Evolutionary conservation across 108 stramenopile genomes (phyloP).

Genomic region (Epipyxis sp.): DNA sequence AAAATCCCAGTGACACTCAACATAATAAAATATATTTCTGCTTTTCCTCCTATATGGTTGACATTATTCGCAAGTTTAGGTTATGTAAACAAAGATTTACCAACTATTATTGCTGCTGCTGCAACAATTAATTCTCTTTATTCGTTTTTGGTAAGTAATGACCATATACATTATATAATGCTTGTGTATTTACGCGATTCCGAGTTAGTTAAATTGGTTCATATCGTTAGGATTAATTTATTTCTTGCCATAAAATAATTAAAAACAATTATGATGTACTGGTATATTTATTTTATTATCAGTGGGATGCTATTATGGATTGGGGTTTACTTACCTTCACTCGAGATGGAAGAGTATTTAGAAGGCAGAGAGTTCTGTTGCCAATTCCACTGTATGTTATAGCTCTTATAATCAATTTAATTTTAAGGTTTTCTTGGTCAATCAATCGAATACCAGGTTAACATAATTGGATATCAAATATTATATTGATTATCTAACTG

Average conservation of each 20-base stretch:
- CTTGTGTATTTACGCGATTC: no score
- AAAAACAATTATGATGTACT: slow-evolving; percentile 8
- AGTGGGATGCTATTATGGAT: slow-evolving; percentile 30
- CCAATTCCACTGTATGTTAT: neutral
- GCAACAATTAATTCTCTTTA: slow-evolving; percentile 19
- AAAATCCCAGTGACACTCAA: neutral
- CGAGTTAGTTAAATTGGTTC: no score
- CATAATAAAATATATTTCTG: slow-evolving; percentile 5
- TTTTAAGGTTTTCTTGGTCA: slow-evolving; percentile 19
- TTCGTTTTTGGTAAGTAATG: slow-evolving; percentile 11
- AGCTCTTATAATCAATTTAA: neutral
- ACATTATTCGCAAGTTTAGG: neutral
- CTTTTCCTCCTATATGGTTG: slow-evolving; percentile 32
- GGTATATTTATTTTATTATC: neutral
- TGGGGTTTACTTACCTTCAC: slow-evolving; percentile 29
- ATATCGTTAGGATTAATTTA: no score
- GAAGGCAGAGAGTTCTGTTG: neutral
- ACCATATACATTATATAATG: neutral
- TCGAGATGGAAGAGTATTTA: neutral
- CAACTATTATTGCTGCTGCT: neutral
- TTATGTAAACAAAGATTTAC: neutral
- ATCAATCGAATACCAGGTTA: slow-evolving; percentile 10
- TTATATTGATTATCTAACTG: no score
- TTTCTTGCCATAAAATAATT: no score
- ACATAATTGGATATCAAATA: no score